These are phyloP conservation scores for Aspergillus intermedius DNA, from an alignment of 2,329 filamentous ascomycete species.

Conservation along the genomic window DNA sequence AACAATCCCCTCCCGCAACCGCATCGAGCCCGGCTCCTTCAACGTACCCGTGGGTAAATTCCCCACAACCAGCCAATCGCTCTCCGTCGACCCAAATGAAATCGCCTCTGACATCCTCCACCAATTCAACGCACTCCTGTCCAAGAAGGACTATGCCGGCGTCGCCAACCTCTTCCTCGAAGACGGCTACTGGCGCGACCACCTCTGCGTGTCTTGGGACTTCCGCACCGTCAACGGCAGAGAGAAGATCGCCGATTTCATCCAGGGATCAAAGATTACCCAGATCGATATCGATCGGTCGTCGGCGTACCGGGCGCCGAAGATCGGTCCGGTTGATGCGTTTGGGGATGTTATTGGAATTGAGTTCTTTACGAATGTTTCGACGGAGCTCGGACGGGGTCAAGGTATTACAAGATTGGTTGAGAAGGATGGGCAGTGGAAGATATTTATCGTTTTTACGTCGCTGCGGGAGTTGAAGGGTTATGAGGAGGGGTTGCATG, in stretches of 20 bases:
- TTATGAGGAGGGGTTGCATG: slow-evolving; percentile 45
- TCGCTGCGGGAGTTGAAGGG: slow-evolving; percentile 50
- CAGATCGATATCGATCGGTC: slow-evolving; percentile 44
- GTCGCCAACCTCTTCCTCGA: slow-evolving; percentile 43
- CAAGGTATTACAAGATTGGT: slow-evolving; percentile 51
- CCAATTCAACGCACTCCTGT: slow-evolving; percentile 35
- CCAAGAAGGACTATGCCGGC: slow-evolving; percentile 25
- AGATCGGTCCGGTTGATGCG: slow-evolving; percentile 44
- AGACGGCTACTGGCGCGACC: slow-evolving; percentile 54
- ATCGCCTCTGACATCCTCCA: slow-evolving; percentile 34
- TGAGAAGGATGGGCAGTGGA: slow-evolving; percentile 46
- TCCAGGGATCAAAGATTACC: slow-evolving; percentile 36
- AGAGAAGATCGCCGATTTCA: slow-evolving; percentile 32
- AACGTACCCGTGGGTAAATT: slow-evolving; percentile 44
- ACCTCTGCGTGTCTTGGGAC: slow-evolving; percentile 52
- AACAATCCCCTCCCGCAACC: slow-evolving; percentile 32
- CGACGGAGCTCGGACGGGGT: slow-evolving; percentile 50
- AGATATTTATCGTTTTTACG: slow-evolving; percentile 59
- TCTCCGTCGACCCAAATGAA: slow-evolving; percentile 28
- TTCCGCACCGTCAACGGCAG: slow-evolving; percentile 49
- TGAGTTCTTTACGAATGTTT: slow-evolving; percentile 50
- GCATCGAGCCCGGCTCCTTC: slow-evolving; percentile 48
- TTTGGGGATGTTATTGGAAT: slow-evolving; percentile 48
- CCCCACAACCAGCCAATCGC: slow-evolving; percentile 32
- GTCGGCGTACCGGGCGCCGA: slow-evolving; percentile 41